Percentiles rank a stretch among this genome's conserved stretches.
phyloP scores from a whole-genome alignment of 2,329 filamentous ascomycete species.

The Trichoderma sp. region DNA sequence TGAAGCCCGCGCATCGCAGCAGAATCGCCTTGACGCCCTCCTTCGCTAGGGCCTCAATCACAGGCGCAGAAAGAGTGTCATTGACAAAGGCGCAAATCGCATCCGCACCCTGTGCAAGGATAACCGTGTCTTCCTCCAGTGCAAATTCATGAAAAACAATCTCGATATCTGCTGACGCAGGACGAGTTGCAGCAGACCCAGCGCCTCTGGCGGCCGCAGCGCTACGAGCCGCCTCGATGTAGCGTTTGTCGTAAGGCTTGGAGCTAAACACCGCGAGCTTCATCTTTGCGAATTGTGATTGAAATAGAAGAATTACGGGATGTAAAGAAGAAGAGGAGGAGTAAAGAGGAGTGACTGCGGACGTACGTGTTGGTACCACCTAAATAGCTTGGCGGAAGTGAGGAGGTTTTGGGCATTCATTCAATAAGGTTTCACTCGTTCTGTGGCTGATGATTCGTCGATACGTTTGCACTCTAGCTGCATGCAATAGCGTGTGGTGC shows the following conservation, averaged over 20 bases:
- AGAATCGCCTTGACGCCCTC: slow-evolving; percentile 57
- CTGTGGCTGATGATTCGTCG: slow-evolving; percentile 11
- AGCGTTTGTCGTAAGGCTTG: slow-evolving; percentile 61
- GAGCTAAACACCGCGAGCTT: slow-evolving; percentile 63
- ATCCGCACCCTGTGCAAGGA: slow-evolving; percentile 50
- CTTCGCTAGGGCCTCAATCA: slow-evolving; percentile 50
- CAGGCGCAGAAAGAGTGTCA: slow-evolving; percentile 52
- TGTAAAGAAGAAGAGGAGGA: background rate
- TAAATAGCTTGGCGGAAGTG: background rate
- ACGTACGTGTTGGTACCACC: background rate
- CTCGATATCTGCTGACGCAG: slow-evolving; percentile 35
- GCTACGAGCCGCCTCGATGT: slow-evolving; percentile 45
- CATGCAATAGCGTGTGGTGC: background rate
- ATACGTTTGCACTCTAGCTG: background rate
- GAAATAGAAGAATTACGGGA: background rate
- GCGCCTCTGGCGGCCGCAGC: slow-evolving; percentile 24
- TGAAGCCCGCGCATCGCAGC: slow-evolving; percentile 66
- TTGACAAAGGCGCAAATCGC: slow-evolving; percentile 70
- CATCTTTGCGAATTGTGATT: slow-evolving; percentile 35
- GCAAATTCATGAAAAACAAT: slow-evolving; percentile 59
- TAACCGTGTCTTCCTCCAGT: slow-evolving; percentile 54
- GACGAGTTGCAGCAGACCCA: slow-evolving; percentile 28
- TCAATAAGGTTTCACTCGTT: background rate
- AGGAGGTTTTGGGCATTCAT: slow-evolving; percentile 1
- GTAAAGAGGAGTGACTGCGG: background rate